Percentiles rank a stretch among this genome's conserved stretches.
phyloP scores from a whole-genome alignment of 306 rosid species.

The Fragaria iinumae region DNA sequence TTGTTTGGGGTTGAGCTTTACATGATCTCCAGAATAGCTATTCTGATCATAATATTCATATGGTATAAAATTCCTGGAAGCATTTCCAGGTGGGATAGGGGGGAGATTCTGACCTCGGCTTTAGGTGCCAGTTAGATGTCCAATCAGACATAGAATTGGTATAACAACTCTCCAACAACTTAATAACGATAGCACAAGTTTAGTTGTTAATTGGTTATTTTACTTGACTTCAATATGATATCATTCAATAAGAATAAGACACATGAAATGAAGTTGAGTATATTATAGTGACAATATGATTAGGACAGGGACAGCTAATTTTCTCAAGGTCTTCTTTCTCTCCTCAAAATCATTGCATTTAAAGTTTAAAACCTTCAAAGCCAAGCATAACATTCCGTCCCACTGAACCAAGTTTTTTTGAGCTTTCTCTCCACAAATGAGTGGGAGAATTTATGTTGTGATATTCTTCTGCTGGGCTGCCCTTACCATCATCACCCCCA shows the following conservation, averaged over 20 bases:
- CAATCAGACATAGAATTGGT: conserved; percentile 33
- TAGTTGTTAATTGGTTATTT: conserved; percentile 27
- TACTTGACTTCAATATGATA: conserved; percentile 40
- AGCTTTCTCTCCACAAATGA: conserved; percentile 40
- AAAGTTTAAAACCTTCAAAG: neutral
- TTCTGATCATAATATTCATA: neutral
- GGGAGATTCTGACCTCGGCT: conserved; percentile 21
- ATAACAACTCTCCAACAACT: conserved; percentile 77
- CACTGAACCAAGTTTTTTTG: neutral
- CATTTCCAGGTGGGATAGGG: conserved; percentile 18
- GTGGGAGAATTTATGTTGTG: conserved; percentile 63
- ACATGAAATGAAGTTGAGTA: conserved; percentile 14
- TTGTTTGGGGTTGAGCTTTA: neutral
- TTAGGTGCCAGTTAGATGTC: conserved; percentile 38
- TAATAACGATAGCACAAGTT: conserved; percentile 38
- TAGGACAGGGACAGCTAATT: conserved; percentile 65
- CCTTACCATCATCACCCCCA: conserved; percentile 74
- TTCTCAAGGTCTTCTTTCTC: conserved; percentile 16
- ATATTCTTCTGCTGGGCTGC: conserved; percentile 79
- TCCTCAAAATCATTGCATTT: neutral
- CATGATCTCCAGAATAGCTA: neutral
- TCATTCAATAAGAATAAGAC: conserved; percentile 5
- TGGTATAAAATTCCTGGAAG: neutral
- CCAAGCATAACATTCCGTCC: conserved; percentile 10
- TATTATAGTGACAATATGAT: conserved; percentile 26